phyloP scores from a whole-genome alignment of 441 rosid species.

The Monsonia emarginata region DNA sequence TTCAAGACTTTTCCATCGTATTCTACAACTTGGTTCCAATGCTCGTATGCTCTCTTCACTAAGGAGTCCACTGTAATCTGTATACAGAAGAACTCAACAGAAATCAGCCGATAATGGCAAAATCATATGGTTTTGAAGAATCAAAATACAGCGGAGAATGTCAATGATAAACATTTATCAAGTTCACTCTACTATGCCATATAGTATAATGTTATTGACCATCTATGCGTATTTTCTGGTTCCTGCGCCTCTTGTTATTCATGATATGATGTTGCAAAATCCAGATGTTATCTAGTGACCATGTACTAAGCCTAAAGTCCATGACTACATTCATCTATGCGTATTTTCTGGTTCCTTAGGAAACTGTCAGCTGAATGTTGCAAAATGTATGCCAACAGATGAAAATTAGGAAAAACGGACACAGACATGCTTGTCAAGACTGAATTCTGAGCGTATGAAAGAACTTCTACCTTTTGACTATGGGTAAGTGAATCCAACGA shows the following conservation, averaged over 20 bases:
- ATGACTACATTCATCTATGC: too few species aligned
- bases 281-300: constrained; percentile 50
- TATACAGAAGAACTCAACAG: background rate
- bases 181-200: too few species aligned
- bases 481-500: constrained; percentile 3
- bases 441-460: background rate
- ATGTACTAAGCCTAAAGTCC: background rate
- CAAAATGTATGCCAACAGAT: background rate
- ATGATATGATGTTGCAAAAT: constrained; percentile 27
- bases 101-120: too few species aligned
- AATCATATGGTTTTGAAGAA: background rate
- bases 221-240: too few species aligned
- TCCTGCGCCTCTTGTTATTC: too few species aligned
- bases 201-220: too few species aligned
- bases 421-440: constrained; percentile 13
- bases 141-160: too few species aligned
- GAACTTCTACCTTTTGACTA: constrained; percentile 1
- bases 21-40: constrained; percentile 7
- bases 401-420: background rate
- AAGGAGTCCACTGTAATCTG: background rate
- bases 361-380: background rate
- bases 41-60: constrained; percentile 1
- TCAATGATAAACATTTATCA: too few species aligned
- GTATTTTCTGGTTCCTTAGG: background rate
- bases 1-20: background rate